Base-by-base conservation (phyloP, 176 grass and related monocot species). In the Raddia guianensis region DNA sequence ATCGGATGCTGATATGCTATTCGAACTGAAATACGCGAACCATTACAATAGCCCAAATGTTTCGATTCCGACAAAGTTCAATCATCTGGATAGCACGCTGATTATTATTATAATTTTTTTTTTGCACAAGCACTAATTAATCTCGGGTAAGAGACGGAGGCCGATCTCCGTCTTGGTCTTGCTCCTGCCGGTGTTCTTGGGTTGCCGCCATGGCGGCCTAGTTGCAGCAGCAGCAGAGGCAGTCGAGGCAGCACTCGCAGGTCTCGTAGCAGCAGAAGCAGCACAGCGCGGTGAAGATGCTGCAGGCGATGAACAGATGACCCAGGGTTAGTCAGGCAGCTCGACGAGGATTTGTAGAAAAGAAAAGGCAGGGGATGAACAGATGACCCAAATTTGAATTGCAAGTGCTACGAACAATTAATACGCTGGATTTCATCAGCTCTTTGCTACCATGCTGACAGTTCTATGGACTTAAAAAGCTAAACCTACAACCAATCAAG, bases 231-330 rank as follows among this genome's bases (percentile, higher is more conserved):
- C 95, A 98, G 84, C 89, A 94, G 74, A 94, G 86, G 83, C 90
- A 90, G 21, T 98, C 95, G 68, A 98, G 92, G 87, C 95, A 94
- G 72, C 95, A 98, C 85, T 98, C 95, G 52, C 95, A 98, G 6
- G 90, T 85, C 86, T 98, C 95, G 47, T 83, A 98, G 86, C 95
- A 98, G 90, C 95, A 98, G 78, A 90, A 98, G 88, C 95, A 98
- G 90, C 95, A 98, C 43, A 89, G 86, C 3, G 87, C 67, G 10
- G 95, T 73, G 82, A 94, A 94, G 16, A 98, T 70, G 54, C 95
- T 98, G 87, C 35, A 45, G 82, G 37, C 4, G 37, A 40, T 8
- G 16, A 61, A 47, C 33, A 70, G 14, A 73, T 5, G 48, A 4
- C 13, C 42, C 47, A n/a, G 9, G 45, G 40, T 73, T 2, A 62